These are phyloP conservation scores for Corniculantispora saksenae DNA, from an alignment of 2,329 filamentous ascomycete species.

Conservation along the genomic window DNA sequence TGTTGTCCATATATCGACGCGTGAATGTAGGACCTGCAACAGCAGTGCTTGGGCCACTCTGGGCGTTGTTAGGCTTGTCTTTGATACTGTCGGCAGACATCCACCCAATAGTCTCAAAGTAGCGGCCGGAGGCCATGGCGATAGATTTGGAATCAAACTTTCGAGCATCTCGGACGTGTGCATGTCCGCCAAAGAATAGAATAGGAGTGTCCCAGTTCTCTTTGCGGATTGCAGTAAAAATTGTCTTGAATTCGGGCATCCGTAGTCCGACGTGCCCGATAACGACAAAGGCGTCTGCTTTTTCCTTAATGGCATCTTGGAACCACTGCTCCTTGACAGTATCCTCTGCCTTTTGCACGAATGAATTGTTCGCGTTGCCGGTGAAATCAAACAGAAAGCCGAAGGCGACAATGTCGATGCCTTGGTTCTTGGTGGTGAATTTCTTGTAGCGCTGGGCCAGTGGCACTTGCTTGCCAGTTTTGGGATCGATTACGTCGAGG, in stretches of 20 bases:
- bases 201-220: slow-evolving; percentile 81
- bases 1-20: slow-evolving; percentile 91
- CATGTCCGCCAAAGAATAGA: slow-evolving; percentile 88
- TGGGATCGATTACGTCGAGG: slow-evolving; percentile 78
- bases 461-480: slow-evolving; percentile 69
- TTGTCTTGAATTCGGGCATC: slow-evolving; percentile 74
- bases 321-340: slow-evolving; percentile 88
- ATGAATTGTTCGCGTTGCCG: slow-evolving; percentile 85
- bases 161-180: slow-evolving; percentile 82
- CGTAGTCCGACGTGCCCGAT: slow-evolving; percentile 82
- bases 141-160: slow-evolving; percentile 77
- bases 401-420: slow-evolving; percentile 81
- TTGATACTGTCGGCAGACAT: slow-evolving; percentile 75
- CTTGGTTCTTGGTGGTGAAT: slow-evolving; percentile 88
- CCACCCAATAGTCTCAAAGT: slow-evolving; percentile 95
- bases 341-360: slow-evolving; percentile 77
- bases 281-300: slow-evolving; percentile 85
- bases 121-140: slow-evolving; percentile 83
- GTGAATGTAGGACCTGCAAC: slow-evolving; percentile 59
- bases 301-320: slow-evolving; percentile 77
- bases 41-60: slow-evolving; percentile 25
- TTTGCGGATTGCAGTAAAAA: slow-evolving; percentile 77
- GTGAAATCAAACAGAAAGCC: slow-evolving; percentile 96
- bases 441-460: slow-evolving; percentile 82
- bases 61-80: slow-evolving; percentile 27